phyloP scores from a whole-genome alignment of 208 protist species.

The Porcisia hertigi region DNA sequence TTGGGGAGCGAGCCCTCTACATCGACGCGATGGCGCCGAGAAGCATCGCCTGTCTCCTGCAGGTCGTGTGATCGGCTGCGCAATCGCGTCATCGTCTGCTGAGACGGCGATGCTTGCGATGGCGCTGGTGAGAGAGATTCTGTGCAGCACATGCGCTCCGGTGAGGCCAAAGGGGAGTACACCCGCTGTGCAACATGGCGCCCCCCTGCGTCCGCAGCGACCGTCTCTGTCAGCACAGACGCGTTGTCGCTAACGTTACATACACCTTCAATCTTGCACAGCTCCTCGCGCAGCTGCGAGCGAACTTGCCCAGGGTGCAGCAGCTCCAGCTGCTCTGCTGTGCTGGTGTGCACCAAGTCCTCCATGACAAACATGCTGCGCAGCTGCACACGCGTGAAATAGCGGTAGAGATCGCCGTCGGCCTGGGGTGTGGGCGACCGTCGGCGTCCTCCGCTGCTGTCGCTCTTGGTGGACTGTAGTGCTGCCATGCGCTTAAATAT shows the following conservation, averaged over 20 bases:
- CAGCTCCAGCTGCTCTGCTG: slow-evolving; percentile 61
- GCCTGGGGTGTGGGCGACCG: background rate
- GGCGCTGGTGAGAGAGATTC: background rate
- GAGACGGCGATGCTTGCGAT: background rate
- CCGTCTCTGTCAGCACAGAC: slow-evolving; percentile 50
- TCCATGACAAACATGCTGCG: slow-evolving; percentile 80
- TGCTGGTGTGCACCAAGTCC: slow-evolving; percentile 49
- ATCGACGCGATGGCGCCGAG: background rate
- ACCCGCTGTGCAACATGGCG: background rate
- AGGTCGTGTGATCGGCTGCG: slow-evolving; percentile 6
- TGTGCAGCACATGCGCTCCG: background rate
- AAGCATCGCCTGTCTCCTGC: background rate
- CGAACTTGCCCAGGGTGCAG: slow-evolving; percentile 57
- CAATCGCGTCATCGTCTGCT: slow-evolving; percentile 2
- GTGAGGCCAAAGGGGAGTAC: background rate
- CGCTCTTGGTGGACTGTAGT: slow-evolving; percentile 33
- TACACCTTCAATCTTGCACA: slow-evolving; percentile 37
- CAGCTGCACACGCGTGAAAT: slow-evolving; percentile 86
- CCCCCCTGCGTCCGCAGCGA: slow-evolving; percentile 18
- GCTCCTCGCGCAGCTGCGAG: slow-evolving; percentile 10
- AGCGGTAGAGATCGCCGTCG: slow-evolving; percentile 49
- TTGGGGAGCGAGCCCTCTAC: background rate
- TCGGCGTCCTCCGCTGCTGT: background rate
- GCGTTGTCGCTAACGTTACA: slow-evolving; percentile 76
- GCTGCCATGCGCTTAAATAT: slow-evolving; percentile 94